phyloP scores from a whole-genome alignment of 495 filamentous ascomycete species.

The Hypoxylon crocopeplum region DNA sequence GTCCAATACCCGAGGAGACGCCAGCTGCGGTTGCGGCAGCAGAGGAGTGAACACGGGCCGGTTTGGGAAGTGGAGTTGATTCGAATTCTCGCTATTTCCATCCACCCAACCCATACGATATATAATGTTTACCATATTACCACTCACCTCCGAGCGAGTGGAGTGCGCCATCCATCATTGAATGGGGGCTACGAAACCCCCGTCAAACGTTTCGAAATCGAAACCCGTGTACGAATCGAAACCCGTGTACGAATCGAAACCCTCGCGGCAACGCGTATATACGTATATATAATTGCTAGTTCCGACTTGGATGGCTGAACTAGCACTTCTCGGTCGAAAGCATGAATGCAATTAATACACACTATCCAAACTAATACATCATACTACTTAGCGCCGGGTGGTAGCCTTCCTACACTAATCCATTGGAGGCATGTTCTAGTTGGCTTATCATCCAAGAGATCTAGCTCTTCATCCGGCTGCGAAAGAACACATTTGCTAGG shows the following conservation, averaged over 20 bases:
- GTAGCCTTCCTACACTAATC: too few species aligned
- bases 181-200: neutral
- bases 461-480: too few species aligned
- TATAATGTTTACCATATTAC: slow-evolving; percentile 35
- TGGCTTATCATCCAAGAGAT: too few species aligned
- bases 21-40: slow-evolving; percentile 12
- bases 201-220: neutral
- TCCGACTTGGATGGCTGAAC: neutral
- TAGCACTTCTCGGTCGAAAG: neutral
- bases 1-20: slow-evolving; percentile 30
- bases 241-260: too few species aligned
- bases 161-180: slow-evolving; percentile 1
- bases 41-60: slow-evolving; percentile 22
- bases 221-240: neutral
- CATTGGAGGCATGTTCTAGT: too few species aligned
- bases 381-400: too few species aligned
- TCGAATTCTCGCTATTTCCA: slow-evolving; percentile 2
- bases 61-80: neutral
- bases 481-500: too few species aligned
- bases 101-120: slow-evolving; percentile 25
- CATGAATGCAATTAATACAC: neutral
- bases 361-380: too few species aligned
- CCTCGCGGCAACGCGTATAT: too few species aligned
- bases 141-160: neutral
- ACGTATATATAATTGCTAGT: slow-evolving; percentile 15